Evolutionary conservation across 2,329 filamentous ascomycete species (phyloP), one percentile per base, ranked within the genome.

Genomic region (Aspergillus neotritici): DNA sequence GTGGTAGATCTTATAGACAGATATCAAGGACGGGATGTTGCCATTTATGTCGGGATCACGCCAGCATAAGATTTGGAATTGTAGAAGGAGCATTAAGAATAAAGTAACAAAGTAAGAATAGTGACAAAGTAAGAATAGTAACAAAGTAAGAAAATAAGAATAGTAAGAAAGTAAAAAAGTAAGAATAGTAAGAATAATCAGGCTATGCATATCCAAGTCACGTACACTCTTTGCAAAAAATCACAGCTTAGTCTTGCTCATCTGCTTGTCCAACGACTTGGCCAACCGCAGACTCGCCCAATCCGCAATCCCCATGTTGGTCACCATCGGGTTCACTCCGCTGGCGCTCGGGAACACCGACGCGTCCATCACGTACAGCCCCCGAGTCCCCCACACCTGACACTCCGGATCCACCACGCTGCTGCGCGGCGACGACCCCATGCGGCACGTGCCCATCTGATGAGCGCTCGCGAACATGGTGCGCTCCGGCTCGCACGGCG

Each of bases 301-400:
- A 49, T 75, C 71, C 5, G 69, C 65, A 40, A 75, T 72, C 4
- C 66, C 72, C 72, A 75, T 73, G 41, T 68, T 73, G 38, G 70
- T 75, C 35, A 75, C 55, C 73, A 75, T 75, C 3, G 73, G 73
- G 39, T 75, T 75, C 17, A 74, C 73, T 9, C 73, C 72, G 44
- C 69, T 73, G 13, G 73, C 71, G 46, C 70, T 72, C 3, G 72
- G 73, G 51, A 75, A 73, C 2, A 75, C 67, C 10, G 71, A 74
- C 5, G 71, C 69, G 58, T 75, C 73, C 13, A 69, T 63, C 11
- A 76, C 69, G 48, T 73, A 74, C 17, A 76, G 47, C 1, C 67
- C 67, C 7, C 69, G 59, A 0, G 64, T 66, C 7, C 64, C 72
- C 70, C 72, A 75, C 16, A 75, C 71, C 49, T 67, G 66, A 30